These are phyloP conservation scores for Austroboletus novae-zelandiae DNA, from an alignment of 1,284 basidiomycete genomes.

Conservation along the genomic window DNA sequence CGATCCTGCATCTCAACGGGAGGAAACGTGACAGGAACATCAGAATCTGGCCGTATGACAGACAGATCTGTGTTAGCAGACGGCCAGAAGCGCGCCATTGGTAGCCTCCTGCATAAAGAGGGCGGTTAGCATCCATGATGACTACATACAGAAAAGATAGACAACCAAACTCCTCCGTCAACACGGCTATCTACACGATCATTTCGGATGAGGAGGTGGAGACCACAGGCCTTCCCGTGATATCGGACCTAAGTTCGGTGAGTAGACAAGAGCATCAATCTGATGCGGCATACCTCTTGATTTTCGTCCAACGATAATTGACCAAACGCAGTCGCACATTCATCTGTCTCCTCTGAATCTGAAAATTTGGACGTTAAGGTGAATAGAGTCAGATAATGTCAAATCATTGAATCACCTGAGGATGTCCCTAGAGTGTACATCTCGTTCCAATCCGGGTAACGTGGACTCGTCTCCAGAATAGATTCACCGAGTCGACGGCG, in stretches of 20 bases:
- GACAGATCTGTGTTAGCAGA: slow-evolving; percentile 40
- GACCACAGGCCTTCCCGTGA: slow-evolving; percentile 71
- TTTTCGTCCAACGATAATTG: slow-evolving; percentile 83
- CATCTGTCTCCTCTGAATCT: slow-evolving; percentile 28
- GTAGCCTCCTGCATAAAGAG: slow-evolving; percentile 55
- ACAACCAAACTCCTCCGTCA: slow-evolving; percentile 73
- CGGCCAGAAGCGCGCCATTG: slow-evolving; percentile 75
- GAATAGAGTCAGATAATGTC: not conserved
- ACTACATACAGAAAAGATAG: slow-evolving; percentile 2
- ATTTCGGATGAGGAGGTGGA: slow-evolving; percentile 69
- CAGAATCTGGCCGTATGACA: slow-evolving; percentile 40
- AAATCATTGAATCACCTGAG: slow-evolving; percentile 29
- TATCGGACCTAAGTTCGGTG: slow-evolving; percentile 58
- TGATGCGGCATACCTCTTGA: slow-evolving; percentile 53
- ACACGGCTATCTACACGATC: slow-evolving; percentile 65
- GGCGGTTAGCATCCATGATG: not conserved
- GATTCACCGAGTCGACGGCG: slow-evolving; percentile 40
- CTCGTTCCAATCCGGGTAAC: slow-evolving; percentile 45
- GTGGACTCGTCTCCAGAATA: slow-evolving; percentile 7
- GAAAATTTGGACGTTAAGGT: slow-evolving; percentile 1
- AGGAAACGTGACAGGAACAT: slow-evolving; percentile 51
- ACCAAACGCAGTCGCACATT: slow-evolving; percentile 48
- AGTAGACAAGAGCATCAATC: slow-evolving; percentile 4
- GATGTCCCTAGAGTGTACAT: slow-evolving; percentile 53
- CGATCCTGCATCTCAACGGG: slow-evolving; percentile 58